A percentile compares a stretch with the other conserved stretches of the same genome.
Evolutionary conservation across 164 flowering plant genomes (phyloP).

Genomic region (Magnolia changhungtana): DNA sequence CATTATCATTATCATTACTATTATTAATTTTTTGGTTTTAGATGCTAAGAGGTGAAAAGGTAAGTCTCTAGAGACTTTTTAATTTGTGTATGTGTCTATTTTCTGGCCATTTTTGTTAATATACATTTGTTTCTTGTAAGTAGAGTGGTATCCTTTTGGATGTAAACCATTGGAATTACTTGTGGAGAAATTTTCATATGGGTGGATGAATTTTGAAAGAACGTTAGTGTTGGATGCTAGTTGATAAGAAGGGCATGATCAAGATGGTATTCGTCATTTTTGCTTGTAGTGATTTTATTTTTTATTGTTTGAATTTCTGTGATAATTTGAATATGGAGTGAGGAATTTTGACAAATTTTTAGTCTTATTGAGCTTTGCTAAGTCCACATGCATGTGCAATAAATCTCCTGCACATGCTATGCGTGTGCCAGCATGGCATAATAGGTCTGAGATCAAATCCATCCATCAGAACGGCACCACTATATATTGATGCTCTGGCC

Average conservation of each 20-base stretch:
- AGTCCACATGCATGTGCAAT: no score
- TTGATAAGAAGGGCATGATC: neutral
- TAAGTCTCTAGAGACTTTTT: neutral
- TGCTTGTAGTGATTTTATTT: neutral
- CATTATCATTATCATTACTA: no score
- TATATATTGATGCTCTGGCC: no score
- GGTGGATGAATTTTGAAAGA: neutral
- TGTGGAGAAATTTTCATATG: neutral
- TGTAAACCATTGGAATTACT: neutral
- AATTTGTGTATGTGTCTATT: neutral
- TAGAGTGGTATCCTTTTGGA: neutral
- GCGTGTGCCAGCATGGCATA: no score
- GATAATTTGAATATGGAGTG: neutral
- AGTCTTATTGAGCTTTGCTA: neutral
- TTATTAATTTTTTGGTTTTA: neutral
- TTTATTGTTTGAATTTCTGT: neutral
- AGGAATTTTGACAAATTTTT: neutral
- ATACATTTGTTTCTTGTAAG: neutral
- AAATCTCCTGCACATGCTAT: no score
- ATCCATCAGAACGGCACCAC: no score
- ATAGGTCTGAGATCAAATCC: no score
- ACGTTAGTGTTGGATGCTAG: neutral
- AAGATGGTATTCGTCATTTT: neutral
- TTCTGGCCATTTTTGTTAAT: neutral
- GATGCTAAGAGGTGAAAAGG: neutral